These are phyloP conservation scores for Prunus mira DNA, from an alignment of 306 rosid species.

Conservation along the genomic window DNA sequence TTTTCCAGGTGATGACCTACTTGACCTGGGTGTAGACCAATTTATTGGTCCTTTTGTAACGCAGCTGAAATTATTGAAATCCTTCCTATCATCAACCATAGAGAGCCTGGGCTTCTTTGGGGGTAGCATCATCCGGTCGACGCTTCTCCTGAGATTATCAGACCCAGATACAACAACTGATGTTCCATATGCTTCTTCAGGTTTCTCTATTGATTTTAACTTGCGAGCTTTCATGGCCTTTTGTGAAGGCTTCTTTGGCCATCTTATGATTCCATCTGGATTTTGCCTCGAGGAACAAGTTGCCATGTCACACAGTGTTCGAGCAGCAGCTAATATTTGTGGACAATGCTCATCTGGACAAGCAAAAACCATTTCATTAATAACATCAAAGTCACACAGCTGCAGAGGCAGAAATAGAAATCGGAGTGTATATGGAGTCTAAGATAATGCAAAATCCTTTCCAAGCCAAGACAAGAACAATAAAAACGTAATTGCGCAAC, in stretches of 20 bases:
- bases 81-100: constrained; percentile 44
- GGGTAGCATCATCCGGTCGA: constrained; percentile 42
- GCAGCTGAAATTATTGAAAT: constrained; percentile 33
- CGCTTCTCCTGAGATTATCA: constrained; percentile 35
- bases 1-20: constrained; percentile 68
- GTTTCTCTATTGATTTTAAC: constrained; percentile 54
- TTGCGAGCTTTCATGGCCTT: constrained; percentile 70
- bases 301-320: constrained; percentile 67
- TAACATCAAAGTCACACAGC: constrained; percentile 3
- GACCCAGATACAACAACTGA: constrained; percentile 37
- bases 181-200: constrained; percentile 40
- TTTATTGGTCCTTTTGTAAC: constrained; percentile 43
- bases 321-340: constrained; percentile 63
- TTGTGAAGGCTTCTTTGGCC: constrained; percentile 79
- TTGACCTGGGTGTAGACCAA: constrained; percentile 81
- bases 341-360: constrained; percentile 65
- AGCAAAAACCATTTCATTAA: constrained; percentile 27
- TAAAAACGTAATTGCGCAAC: neutral
- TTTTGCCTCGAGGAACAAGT: constrained; percentile 36
- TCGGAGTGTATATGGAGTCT: constrained; percentile 11
- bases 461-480: neutral
- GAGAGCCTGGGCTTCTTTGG: constrained; percentile 75
- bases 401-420: neutral
- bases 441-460: neutral
- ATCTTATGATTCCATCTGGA: constrained; percentile 53